Percentiles rank a stretch among this genome's conserved stretches.
Evolutionary conservation across 1,139 yeast genomes (phyloP).

Genomic region (Lodderomyces metapsilosis): DNA sequence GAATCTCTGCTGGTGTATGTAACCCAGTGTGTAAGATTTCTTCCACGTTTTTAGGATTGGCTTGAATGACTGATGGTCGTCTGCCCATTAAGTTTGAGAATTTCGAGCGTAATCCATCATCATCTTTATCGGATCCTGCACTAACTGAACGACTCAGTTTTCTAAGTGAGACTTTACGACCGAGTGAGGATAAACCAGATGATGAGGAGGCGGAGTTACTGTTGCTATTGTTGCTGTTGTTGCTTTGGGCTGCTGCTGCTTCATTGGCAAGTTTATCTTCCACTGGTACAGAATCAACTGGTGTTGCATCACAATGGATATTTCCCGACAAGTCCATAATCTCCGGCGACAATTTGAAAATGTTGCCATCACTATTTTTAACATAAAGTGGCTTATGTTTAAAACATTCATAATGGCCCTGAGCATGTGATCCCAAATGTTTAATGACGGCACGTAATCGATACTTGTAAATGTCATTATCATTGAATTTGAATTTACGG

Average conservation of each 20-base stretch:
- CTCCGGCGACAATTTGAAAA: constrained; percentile 48
- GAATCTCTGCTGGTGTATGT: constrained; percentile 44
- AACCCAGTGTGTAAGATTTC: constrained; percentile 42
- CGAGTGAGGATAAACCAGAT: not conserved
- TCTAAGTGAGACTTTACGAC: not conserved
- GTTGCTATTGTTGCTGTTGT: no score
- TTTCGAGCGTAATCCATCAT: constrained; percentile 32
- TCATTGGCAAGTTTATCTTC: no score
- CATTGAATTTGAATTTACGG: constrained; percentile 42
- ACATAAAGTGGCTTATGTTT: constrained; percentile 65
- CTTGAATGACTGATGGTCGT: constrained; percentile 43
- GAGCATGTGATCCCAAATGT: constrained; percentile 85
- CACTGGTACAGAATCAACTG: constrained; percentile 2
- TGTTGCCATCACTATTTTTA: constrained; percentile 48
- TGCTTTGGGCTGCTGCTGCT: no score
- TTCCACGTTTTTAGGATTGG: constrained; percentile 36
- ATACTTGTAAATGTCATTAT: constrained; percentile 51
- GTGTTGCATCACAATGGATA: constrained; percentile 10
- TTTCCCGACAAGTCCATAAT: constrained; percentile 27
- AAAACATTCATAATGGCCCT: constrained; percentile 88
- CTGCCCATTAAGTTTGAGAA: constrained; percentile 44
- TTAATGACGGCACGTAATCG: constrained; percentile 69
- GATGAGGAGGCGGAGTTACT: not conserved
- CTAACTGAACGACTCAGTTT: constrained; percentile 7
- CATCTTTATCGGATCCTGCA: constrained; percentile 9